phyloP scores from a whole-genome alignment of 352 stramenopile genomes.

The Pythium grandisporangium region DNA sequence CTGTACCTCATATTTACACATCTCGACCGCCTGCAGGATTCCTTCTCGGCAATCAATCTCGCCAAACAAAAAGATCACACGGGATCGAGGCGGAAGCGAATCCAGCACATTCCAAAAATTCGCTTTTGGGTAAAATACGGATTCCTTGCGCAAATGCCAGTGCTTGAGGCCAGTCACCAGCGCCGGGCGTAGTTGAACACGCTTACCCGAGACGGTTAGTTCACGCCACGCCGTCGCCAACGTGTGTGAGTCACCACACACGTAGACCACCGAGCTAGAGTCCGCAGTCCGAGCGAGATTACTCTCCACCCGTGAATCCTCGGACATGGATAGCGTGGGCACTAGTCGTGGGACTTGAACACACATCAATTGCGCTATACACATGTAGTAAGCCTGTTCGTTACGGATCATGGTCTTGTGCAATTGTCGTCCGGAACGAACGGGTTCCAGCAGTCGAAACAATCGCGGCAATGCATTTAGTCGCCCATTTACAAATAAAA shows the following conservation, averaged over 20 bases:
- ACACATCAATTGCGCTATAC: constrained; percentile 76
- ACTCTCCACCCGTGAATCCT: too few relatives aligned
- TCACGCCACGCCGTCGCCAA: constrained; percentile 83
- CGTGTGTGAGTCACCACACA: constrained; percentile 91
- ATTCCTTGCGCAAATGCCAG: constrained; percentile 85
- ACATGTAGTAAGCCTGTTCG: constrained; percentile 84
- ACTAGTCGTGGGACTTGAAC: constrained; percentile 6
- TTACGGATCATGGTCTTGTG: constrained; percentile 82
- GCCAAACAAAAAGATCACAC: constrained; percentile 89
- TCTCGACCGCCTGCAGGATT: constrained; percentile 81
- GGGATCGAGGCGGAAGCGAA: constrained; percentile 36
- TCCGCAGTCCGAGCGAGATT: too few relatives aligned
- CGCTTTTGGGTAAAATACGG: constrained; percentile 88
- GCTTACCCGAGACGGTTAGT: constrained; percentile 15
- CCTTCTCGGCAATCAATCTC: constrained; percentile 96
- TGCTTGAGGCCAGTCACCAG: constrained; percentile 92
- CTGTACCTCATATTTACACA: constrained; percentile 75
- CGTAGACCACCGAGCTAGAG: constrained; percentile 29
- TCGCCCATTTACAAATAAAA: constrained; percentile 67
- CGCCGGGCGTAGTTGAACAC: constrained; percentile 35
- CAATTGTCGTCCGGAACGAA: constrained; percentile 44
- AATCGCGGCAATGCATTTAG: constrained; percentile 37
- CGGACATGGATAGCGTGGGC: too few relatives aligned
- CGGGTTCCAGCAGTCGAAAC: constrained; percentile 50
- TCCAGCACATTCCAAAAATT: constrained; percentile 80